Conservation (phyloP, 768 basidiomycete genomes). For the Leccinum variicolor region DNA sequence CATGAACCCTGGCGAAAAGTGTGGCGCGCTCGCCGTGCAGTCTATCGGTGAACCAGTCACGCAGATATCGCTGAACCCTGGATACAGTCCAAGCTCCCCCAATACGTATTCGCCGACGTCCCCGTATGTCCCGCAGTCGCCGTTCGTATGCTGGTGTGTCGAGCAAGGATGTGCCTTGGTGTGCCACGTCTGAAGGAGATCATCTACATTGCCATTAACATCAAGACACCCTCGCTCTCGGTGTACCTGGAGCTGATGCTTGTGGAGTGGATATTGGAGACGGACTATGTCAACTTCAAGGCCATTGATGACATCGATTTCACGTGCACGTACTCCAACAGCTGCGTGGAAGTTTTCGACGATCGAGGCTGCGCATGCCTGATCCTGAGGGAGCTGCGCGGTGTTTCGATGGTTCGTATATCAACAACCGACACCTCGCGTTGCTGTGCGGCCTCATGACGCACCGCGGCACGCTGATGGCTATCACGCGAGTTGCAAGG, state of each 20-base stretch:
- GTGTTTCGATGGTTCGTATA: conserved; percentile 99
- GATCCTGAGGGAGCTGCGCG: conserved; percentile 89
- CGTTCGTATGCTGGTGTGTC: conserved; percentile 99
- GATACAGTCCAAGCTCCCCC: too few species aligned
- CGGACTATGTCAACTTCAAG: conserved; percentile 94
- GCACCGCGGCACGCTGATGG: conserved; percentile 91
- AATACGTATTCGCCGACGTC: too few species aligned
- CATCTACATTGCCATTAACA: conserved; percentile 97
- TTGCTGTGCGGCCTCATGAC: conserved; percentile 99
- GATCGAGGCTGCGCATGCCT: conserved; percentile 94
- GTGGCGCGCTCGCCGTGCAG: conserved; percentile 30
- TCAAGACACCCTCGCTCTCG: conserved; percentile 96
- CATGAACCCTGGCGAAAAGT: too few species aligned
- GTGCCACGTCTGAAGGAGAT: conserved; percentile 99
- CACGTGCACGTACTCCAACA: conserved; percentile 92
- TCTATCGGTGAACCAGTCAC: conserved; percentile 99
- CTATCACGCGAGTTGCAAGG: conserved; percentile 72
- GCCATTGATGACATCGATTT: conserved; percentile 95
- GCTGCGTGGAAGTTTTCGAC: conserved; percentile 90
- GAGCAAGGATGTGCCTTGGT: conserved; percentile 96
- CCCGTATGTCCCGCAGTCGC: too few species aligned
- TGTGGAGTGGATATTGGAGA: conserved; percentile 96
- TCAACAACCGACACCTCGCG: conserved; percentile 96
- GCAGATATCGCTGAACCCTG: conserved; percentile 99
- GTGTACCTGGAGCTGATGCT: conserved; percentile 81